phyloP scores from a whole-genome alignment of 1,139 yeast species.

The Yamadazyma buinensis region DNA sequence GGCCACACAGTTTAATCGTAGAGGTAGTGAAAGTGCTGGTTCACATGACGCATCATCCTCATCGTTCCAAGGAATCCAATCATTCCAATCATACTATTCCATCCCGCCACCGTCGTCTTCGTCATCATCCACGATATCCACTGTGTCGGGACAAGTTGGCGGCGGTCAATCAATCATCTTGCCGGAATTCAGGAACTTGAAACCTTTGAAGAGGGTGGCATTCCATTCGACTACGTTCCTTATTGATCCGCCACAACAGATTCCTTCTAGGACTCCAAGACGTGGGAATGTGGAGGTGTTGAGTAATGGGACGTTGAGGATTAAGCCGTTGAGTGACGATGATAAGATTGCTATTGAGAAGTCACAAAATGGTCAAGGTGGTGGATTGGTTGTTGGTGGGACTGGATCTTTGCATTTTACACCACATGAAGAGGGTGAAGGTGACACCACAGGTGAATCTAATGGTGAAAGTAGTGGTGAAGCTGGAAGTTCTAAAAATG shows the following conservation, averaged over 20 bases:
- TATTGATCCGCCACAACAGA: constrained; percentile 71
- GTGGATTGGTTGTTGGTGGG: constrained; percentile 82
- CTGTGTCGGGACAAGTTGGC: neutral
- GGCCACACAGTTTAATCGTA: constrained; percentile 17
- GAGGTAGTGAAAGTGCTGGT: constrained; percentile 8
- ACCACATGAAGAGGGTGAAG: constrained; percentile 12
- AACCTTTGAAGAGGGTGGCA: constrained; percentile 62
- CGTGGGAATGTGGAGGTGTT: constrained; percentile 68
- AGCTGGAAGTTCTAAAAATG: too few species aligned
- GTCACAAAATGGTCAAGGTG: constrained; percentile 50
- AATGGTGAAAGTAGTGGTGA: too few species aligned
- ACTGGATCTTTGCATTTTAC: constrained; percentile 55
- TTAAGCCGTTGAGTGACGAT: constrained; percentile 61
- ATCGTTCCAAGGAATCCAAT: neutral
- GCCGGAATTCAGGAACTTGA: constrained; percentile 25
- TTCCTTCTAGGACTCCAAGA: constrained; percentile 62
- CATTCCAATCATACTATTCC: neutral
- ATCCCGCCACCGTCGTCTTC: constrained; percentile 4
- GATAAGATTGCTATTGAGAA: constrained; percentile 46
- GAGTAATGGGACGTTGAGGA: constrained; percentile 54
- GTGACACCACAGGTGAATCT: neutral
- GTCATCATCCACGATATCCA: constrained; percentile 1
- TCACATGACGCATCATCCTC: neutral
- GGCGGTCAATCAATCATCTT: too few species aligned
- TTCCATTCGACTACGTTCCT: constrained; percentile 70